Evolutionary conservation across 305 asterid species (phyloP).

Genomic region (Striga hermonthica): DNA sequence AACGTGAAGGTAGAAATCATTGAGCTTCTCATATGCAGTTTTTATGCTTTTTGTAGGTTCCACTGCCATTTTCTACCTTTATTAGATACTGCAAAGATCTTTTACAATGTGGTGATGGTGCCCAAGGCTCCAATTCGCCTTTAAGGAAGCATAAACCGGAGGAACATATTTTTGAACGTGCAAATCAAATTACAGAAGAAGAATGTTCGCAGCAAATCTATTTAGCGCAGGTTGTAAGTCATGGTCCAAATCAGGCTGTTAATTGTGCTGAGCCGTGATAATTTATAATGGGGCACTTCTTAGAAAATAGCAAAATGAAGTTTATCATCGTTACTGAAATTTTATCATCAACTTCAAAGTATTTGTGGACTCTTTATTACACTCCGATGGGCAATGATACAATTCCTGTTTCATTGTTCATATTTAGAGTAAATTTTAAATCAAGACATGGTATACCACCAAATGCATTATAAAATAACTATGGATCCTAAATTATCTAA

Average conservation of each 20-base stretch:
- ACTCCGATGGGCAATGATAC: no score
- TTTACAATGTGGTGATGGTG: slow-evolving; percentile 35
- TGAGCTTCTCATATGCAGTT: slow-evolving; percentile 20
- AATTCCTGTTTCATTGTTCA: no score
- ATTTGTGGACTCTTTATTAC: no score
- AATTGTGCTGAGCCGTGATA: no score
- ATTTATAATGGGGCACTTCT: neutral
- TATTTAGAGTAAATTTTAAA: neutral
- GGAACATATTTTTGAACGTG: slow-evolving; percentile 36
- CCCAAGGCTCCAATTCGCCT: slow-evolving; percentile 34
- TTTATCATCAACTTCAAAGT: neutral
- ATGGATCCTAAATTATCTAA: neutral
- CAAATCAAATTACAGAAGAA: slow-evolving; percentile 36
- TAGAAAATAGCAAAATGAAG: neutral
- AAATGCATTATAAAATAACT: slow-evolving; percentile 1
- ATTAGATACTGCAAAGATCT: slow-evolving; percentile 73
- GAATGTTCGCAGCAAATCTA: slow-evolving; percentile 69
- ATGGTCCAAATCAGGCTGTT: slow-evolving; percentile 6
- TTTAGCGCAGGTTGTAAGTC: slow-evolving; percentile 80
- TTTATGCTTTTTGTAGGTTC: slow-evolving; percentile 49
- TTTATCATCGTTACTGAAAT: slow-evolving; percentile 7
- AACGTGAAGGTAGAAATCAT: slow-evolving; percentile 23
- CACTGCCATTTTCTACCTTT: slow-evolving; percentile 71
- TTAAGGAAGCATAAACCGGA: slow-evolving; percentile 35
- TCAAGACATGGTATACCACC: neutral